These are phyloP conservation scores for Corynespora cassiicola DNA, from an alignment of 2,329 filamentous ascomycete genomes.

Conservation along the genomic window DNA sequence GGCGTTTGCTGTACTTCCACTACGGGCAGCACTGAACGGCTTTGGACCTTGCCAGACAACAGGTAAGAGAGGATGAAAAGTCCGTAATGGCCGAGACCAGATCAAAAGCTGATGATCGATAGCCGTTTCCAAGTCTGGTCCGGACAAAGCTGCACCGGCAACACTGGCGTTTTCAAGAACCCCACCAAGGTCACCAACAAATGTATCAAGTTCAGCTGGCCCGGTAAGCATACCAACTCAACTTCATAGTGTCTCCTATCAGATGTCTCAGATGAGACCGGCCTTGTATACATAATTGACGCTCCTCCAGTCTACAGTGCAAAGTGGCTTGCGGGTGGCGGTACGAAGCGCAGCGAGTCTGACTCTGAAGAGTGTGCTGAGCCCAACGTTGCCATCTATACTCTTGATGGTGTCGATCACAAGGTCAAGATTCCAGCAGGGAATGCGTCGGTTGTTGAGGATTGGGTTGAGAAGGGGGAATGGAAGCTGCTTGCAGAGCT, in stretches of 20 bases:
- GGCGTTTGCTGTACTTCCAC: too few relatives aligned
- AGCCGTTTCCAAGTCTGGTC: too few relatives aligned
- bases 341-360: conserved; percentile 5
- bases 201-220: background rate
- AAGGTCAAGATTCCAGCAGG: conserved; percentile 3
- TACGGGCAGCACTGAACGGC: too few relatives aligned
- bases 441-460: background rate
- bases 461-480: conserved; percentile 6
- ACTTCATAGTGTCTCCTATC: too few relatives aligned
- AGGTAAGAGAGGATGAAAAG: too few relatives aligned
- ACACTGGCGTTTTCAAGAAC: background rate
- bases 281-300: background rate
- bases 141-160: too few relatives aligned
- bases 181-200: too few relatives aligned
- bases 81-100: too few relatives aligned
- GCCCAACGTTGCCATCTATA: conserved; percentile 3
- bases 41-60: too few relatives aligned
- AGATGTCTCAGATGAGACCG: background rate
- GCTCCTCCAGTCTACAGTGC: background rate
- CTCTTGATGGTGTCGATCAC: conserved; percentile 2
- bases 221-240: too few relatives aligned
- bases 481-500: conserved; percentile 8
- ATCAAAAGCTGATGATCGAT: too few relatives aligned
- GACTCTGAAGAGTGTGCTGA: background rate
- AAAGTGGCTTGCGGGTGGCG: conserved; percentile 5